These are phyloP conservation scores for Eragrostis tef DNA, from an alignment of 202 grass and related monocot genomes.

Conservation along the genomic window DNA sequence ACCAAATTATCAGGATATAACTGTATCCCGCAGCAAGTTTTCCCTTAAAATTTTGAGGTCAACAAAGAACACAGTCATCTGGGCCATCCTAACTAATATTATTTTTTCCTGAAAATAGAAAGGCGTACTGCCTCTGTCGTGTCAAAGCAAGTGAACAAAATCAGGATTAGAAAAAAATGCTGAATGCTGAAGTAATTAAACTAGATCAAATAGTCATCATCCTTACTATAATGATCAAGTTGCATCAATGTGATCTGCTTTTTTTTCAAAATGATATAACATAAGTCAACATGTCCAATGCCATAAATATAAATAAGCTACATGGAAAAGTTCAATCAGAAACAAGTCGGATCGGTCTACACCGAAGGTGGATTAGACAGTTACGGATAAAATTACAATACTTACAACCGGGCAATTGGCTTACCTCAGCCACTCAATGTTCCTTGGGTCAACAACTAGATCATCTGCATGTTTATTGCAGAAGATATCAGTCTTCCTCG, in stretches of 20 bases:
- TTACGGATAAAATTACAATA: constrained; percentile 35
- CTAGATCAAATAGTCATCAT: not conserved
- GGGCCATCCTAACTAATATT: too few relatives aligned
- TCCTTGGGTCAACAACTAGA: constrained; percentile 97
- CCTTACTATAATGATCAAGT: not conserved
- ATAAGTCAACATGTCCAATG: not conserved
- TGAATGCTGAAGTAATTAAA: too few relatives aligned
- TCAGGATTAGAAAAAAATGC: too few relatives aligned
- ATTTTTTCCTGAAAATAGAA: too few relatives aligned
- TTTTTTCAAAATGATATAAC: not conserved
- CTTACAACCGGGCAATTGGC: constrained; percentile 94
- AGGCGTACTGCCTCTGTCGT: too few relatives aligned
- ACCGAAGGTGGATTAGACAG: constrained; percentile 22
- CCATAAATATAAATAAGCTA: constrained; percentile 20
- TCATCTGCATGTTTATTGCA: constrained; percentile 64
- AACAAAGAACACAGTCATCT: too few relatives aligned
- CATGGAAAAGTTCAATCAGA: not conserved
- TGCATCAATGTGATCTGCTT: constrained; percentile 5
- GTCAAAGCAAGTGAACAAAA: too few relatives aligned
- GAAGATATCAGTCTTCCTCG: constrained; percentile 25
- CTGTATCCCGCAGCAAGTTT: too few relatives aligned
- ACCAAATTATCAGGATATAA: too few relatives aligned
- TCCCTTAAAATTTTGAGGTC: too few relatives aligned
- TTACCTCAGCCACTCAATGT: constrained; percentile 95
- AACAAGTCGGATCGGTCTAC: not conserved